These are phyloP conservation scores for Neocatenulostroma microsporum DNA, from an alignment of 2,329 filamentous ascomycete species.

Conservation along the genomic window DNA sequence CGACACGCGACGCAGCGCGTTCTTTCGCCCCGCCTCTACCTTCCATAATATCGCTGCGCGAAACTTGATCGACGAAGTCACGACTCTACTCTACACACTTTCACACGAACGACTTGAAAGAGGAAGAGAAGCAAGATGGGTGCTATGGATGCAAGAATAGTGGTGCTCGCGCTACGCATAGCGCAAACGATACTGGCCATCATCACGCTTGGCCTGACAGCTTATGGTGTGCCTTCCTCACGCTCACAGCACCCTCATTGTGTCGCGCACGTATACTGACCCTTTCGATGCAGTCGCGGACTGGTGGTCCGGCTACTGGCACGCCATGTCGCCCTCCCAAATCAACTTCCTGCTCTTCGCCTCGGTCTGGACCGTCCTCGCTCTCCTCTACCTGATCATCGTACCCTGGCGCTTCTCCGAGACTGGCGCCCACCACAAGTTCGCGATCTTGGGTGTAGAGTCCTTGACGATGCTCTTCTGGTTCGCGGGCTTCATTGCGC, in stretches of 20 bases:
- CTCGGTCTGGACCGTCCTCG: conserved; percentile 66
- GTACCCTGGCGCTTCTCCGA: conserved; percentile 42
- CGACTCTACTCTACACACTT: background rate
- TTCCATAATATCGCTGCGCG: background rate
- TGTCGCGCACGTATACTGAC: conserved; percentile 2
- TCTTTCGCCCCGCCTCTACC: background rate
- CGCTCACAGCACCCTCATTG: conserved; percentile 1
- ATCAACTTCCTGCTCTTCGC: conserved; percentile 76
- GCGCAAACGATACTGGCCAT: conserved; percentile 61
- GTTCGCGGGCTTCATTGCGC: conserved; percentile 77
- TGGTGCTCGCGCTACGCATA: conserved; percentile 57
- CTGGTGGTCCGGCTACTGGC: conserved; percentile 47
- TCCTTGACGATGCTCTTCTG: conserved; percentile 74
- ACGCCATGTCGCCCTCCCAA: conserved; percentile 46
- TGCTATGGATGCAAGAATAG: conserved; percentile 4
- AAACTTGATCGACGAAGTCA: background rate
- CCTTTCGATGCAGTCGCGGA: conserved; percentile 44
- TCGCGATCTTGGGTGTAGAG: conserved; percentile 60
- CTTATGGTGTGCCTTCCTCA: conserved; percentile 56
- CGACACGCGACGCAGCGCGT: background rate
- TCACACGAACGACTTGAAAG: background rate
- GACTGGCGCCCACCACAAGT: conserved; percentile 52
- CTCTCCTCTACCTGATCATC: conserved; percentile 60
- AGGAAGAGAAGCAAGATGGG: conserved; percentile 5
- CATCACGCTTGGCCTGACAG: conserved; percentile 66